Conservation (phyloP, 2,329 filamentous ascomycete genomes). For the Trichophyton rubrum region DNA sequence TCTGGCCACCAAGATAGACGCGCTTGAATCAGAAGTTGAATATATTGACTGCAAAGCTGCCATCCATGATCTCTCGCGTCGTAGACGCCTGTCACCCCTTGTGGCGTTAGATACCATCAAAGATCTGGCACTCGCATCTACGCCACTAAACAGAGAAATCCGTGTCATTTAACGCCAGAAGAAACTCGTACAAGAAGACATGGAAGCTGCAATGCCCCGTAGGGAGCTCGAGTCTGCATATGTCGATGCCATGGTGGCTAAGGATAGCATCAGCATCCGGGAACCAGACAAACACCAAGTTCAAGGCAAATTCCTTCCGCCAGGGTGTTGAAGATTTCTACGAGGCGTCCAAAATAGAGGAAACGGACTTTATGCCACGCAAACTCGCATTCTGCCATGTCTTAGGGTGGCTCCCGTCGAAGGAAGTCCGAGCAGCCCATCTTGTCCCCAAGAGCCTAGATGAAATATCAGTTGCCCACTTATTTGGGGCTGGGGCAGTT, state of each 20-base stretch:
- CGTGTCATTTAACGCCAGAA: conserved; percentile 4
- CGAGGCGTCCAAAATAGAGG: background rate
- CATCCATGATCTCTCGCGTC: background rate
- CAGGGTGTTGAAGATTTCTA: background rate
- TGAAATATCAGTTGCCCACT: conserved; percentile 11
- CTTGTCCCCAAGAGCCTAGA: conserved; percentile 14
- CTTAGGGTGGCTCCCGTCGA: conserved; percentile 6
- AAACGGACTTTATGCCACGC: background rate
- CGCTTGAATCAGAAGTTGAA: background rate
- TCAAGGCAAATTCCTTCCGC: conserved; percentile 3
- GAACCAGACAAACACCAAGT: conserved; percentile 5
- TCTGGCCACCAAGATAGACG: background rate
- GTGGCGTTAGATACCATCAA: background rate
- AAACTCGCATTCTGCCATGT: conserved; percentile 7
- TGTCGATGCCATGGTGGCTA: background rate
- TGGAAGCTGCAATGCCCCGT: background rate
- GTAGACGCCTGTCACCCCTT: background rate
- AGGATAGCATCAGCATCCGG: conserved; percentile 1
- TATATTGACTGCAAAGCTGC: background rate
- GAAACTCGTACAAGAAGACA: conserved; percentile 5
- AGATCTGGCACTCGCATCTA: background rate
- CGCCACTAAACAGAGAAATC: background rate
- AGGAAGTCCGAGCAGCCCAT: conserved; percentile 13
- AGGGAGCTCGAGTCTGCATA: conserved; percentile 5
- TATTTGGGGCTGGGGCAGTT: conserved; percentile 14